These are phyloP conservation scores for Penicillium chermesinum DNA, from an alignment of 495 filamentous ascomycete genomes.

Conservation along the genomic window DNA sequence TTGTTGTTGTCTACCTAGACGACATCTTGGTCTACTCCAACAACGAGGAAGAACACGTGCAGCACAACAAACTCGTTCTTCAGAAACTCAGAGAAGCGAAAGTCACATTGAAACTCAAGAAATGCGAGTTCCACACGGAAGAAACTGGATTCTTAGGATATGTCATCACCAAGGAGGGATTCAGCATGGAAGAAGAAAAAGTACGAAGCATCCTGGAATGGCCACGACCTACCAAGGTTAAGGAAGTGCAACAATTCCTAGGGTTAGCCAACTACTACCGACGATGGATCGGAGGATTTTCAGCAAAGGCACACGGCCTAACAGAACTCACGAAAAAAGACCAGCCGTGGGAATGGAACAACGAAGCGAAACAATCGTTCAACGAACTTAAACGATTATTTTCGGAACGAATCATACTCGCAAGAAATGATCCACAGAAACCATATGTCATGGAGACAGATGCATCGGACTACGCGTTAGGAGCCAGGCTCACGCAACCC, in stretches of 20 bases:
- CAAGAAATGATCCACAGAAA: slow-evolving; percentile 6
- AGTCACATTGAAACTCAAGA: neutral
- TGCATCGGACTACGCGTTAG: slow-evolving; percentile 1
- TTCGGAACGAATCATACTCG: neutral
- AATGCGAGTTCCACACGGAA: slow-evolving; percentile 6
- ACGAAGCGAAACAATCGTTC: slow-evolving; percentile 5
- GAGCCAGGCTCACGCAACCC: neutral
- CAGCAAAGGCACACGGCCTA: neutral
- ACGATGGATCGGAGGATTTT: slow-evolving; percentile 9
- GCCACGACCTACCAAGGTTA: slow-evolving; percentile 3
- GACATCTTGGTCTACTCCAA: slow-evolving; percentile 10
- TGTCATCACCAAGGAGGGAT: slow-evolving; percentile 3
- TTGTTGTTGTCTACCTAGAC: slow-evolving; percentile 5
- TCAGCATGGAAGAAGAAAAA: slow-evolving; percentile 12
- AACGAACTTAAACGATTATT: slow-evolving; percentile 6
- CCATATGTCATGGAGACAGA: slow-evolving; percentile 13
- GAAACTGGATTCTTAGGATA: slow-evolving; percentile 10
- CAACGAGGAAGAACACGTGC: neutral
- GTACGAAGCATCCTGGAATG: slow-evolving; percentile 6
- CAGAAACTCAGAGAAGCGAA: neutral
- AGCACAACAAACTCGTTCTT: neutral
- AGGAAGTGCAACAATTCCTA: slow-evolving; percentile 10
- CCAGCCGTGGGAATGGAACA: slow-evolving; percentile 3
- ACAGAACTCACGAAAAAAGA: slow-evolving; percentile 10
- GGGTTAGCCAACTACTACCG: slow-evolving; percentile 13